Evolutionary conservation across 257 asterid species (phyloP).

Genomic region (Scutellaria galericulata): DNA sequence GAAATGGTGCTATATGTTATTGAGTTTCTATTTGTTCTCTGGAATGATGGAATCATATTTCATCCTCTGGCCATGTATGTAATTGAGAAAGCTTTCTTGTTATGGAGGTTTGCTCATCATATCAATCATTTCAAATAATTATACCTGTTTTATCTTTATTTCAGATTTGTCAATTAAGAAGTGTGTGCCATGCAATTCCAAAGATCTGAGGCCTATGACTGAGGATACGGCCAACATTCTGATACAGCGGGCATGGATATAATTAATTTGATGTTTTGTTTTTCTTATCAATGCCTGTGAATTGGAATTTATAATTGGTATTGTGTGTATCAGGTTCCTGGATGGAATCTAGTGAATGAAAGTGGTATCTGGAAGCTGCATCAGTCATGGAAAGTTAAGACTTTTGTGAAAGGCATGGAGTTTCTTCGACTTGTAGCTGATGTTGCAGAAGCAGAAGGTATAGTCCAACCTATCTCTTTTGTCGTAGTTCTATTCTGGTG

Average conservation of each 20-base stretch:
- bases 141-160: slow-evolving; percentile 27
- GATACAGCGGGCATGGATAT: slow-evolving; percentile 48
- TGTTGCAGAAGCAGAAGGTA: slow-evolving; percentile 94
- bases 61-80: slow-evolving; percentile 6
- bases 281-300: neutral
- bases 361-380: slow-evolving; percentile 71
- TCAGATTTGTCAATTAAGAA: slow-evolving; percentile 83
- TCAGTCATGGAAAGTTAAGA: slow-evolving; percentile 86
- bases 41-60: neutral
- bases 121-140: slow-evolving; percentile 3
- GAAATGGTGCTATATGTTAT: neutral
- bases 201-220: slow-evolving; percentile 67
- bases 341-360: slow-evolving; percentile 78
- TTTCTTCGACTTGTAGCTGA: slow-evolving; percentile 80
- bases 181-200: slow-evolving; percentile 75
- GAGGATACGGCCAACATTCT: slow-evolving; percentile 59
- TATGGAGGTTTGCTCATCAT: neutral
- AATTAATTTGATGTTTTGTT: neutral
- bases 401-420: slow-evolving; percentile 83
- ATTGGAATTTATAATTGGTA: slow-evolving; percentile 1
- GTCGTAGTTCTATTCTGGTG: neutral
- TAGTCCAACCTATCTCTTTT: slow-evolving; percentile 29
- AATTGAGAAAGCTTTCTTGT: slow-evolving; percentile 5
- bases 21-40: slow-evolving; percentile 16
- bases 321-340: slow-evolving; percentile 62